Evolutionary conservation across 208 protist species (phyloP), one percentile per base, ranked within the genome.

Genomic region (Leptomonas pyrrhocoris): DNA sequence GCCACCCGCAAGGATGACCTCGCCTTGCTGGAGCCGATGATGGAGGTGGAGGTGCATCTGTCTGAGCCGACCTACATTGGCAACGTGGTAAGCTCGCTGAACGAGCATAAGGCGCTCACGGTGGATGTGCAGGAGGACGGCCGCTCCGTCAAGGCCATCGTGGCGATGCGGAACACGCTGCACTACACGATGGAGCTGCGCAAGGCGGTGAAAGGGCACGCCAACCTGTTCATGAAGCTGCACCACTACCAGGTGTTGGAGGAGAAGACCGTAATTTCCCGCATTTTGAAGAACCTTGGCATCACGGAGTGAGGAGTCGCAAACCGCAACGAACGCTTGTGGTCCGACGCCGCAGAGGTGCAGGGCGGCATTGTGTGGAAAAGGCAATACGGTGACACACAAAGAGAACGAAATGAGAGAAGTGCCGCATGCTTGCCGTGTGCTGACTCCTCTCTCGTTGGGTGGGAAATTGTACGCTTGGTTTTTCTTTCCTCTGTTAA

Each of bases 141-240:
- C 28, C 79, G 76, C n/a, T 89, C 89, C 2, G 88, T 96, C 11
- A 73, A 58, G 60, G 92, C 92, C 3, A 75, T 88, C 2, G 80
- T 95, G 36, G 80, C 92, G 50, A 84, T 97, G 89, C 83, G 89
- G 16, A 94, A 95, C 56, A 89, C 88, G 38, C 79, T 93, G 36
- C 80, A 80, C 16, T 95, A 94, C 79, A 90, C 92, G n/a, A 90
- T 87, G 81, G 88, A 93, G 65, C 83, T 97, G 51, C 88, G 92
- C 18, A 94, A 84, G 65, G 84, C 76, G 3, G 88, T 92, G 53
- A 97, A 97, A 76, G 92, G 92, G 8, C 88, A 97, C 65, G 92
- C 90, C n/a, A 93, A 83, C 46, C 64, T 93, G 40, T 92, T 85
- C 46, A 83, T 85, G 28, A 80, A 79, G 45, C 63, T 97, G 9